Percentiles rank a stretch among this genome's conserved stretches.
Evolutionary conservation across 1,284 basidiomycete species (phyloP).

Genomic region (Cerioporus squamosus): DNA sequence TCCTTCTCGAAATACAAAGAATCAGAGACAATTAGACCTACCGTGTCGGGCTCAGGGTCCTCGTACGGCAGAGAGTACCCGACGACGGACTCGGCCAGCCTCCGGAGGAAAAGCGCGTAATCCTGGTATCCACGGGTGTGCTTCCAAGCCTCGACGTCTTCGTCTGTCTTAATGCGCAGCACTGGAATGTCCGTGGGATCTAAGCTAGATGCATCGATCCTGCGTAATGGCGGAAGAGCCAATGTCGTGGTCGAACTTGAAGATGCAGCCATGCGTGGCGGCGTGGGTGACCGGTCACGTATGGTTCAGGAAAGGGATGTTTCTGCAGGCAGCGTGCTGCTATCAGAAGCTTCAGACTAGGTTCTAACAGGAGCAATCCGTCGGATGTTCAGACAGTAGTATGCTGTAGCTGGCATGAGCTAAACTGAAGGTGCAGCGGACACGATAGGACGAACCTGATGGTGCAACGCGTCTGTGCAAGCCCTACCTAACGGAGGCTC

Average conservation of each 20-base stretch:
- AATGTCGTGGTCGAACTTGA: not conserved
- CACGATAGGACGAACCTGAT: not conserved
- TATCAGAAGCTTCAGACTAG: no score
- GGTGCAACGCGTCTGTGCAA: no score
- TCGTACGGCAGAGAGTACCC: conserved; percentile 55
- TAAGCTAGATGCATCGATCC: conserved; percentile 45
- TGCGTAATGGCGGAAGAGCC: conserved; percentile 44
- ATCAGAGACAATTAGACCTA: conserved; percentile 29
- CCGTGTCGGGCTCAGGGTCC: conserved; percentile 40
- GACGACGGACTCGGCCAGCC: conserved; percentile 75
- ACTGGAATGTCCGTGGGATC: conserved; percentile 26
- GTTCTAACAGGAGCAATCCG: no score
- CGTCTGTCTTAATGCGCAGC: conserved; percentile 66
- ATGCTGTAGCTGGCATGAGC: not conserved
- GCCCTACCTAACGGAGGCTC: no score
- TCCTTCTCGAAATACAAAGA: no score
- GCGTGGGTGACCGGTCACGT: no score
- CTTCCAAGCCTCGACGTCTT: conserved; percentile 73
- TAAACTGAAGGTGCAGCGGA: not conserved
- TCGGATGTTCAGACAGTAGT: not conserved
- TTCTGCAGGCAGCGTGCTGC: no score
- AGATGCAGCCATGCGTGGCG: no score
- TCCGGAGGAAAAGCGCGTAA: conserved; percentile 73
- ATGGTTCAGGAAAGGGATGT: no score
- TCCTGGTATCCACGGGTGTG: conserved; percentile 70